Base-by-base conservation (phyloP, 148 eudicot genomes). In the Fagopyrum esculentum region DNA sequence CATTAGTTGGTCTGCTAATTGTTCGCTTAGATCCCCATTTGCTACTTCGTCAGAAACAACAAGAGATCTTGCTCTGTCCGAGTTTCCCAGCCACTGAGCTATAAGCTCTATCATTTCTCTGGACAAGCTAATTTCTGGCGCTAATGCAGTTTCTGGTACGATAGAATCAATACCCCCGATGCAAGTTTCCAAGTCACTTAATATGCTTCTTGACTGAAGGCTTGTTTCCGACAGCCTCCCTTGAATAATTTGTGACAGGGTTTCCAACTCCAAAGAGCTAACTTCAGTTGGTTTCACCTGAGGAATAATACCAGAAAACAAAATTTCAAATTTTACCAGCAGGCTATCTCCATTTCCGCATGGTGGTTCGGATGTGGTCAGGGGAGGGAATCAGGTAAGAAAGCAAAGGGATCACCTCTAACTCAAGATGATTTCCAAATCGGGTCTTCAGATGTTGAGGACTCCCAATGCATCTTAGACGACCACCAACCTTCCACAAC, bases 391-490 rank as follows among this genome's bases (percentile, higher is more conserved):
- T 66, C 3, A 13, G 54, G 9, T 74, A 26, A 73, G 19, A 68
- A 30, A 4, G 68, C 4, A 26, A 35, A 49, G 75, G 9, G 73
- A 17, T n/a, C 77, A 89, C 98, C 93, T 95, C 98, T 68, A 95
- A 85, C 83, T 95, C 98, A 79, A 95, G 98, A 86, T 95, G 97
- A 81, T 95, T 95, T 72, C 98, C 98, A 50, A 90, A 95, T 76
- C 97, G 89, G 72, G 97, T 89, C 87, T 95, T 95, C 75, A 95
- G 84, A 83, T 95, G 98, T 77, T 95, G 98, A 16, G 98, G 92
- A 81, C 98, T 95, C 56, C 98, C 98, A 61, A 95, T 89, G 84
- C 98, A 95, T 76, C 88, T 86, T 72, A 95, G 86, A 75, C 73
- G 87, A 56, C 98, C 98, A 77, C 91, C 97, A 78, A 93, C 98